Evolutionary conservation across 768 basidiomycete genomes (phyloP), one percentile per base, ranked within the genome.

Genomic region (Leccinum barrowsii): DNA sequence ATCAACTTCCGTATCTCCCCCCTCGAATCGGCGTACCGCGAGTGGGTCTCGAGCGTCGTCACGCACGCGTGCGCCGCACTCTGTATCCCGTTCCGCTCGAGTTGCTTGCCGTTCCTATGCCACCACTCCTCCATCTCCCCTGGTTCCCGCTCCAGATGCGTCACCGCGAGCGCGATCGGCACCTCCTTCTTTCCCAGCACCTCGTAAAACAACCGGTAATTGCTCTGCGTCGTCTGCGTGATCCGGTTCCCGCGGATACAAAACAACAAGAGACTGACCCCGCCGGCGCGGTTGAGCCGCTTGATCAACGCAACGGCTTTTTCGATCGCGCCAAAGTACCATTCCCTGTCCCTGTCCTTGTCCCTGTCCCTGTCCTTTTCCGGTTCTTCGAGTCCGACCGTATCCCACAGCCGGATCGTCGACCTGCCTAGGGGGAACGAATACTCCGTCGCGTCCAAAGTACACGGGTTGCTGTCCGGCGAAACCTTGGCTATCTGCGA

Each of bases 261-360:
- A 59, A 72, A 79, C 15, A 80, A 50, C 2, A 80, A 74, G 4
- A 80, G 70, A 62, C 65, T 74, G 54, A 79, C 67, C 0, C 79
- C 79, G 0, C 68, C 74, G 19, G 62, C 53, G 24, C 49, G 58
- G 17, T 64, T 65, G 34, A 80, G 62, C 12, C 60, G 59, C 28
- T 65, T 64, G 50, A 81, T 67, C 11, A 81, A 74, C 8, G 56
- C 26, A 19, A 73, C 66, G 5, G 74, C 67, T 22, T 74, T 67
- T 19, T 66, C 66, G 42, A 75, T 66, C 19, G 70, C 70, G 5
- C 63, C 66, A 13, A 72, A 59, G 44, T 65, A 68, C 22, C 65
- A 55, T 19, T 60, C 46, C 0, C 54, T 62, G 37, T 60, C 46
- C 0, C 52, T 62, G 37, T 37, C 37, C 37, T 3, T 37, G 35